A percentile compares a stretch with the other conserved stretches of the same genome.
phyloP scores from a whole-genome alignment of 768 basidiomycete species.

The Pisolithus sp. region DNA sequence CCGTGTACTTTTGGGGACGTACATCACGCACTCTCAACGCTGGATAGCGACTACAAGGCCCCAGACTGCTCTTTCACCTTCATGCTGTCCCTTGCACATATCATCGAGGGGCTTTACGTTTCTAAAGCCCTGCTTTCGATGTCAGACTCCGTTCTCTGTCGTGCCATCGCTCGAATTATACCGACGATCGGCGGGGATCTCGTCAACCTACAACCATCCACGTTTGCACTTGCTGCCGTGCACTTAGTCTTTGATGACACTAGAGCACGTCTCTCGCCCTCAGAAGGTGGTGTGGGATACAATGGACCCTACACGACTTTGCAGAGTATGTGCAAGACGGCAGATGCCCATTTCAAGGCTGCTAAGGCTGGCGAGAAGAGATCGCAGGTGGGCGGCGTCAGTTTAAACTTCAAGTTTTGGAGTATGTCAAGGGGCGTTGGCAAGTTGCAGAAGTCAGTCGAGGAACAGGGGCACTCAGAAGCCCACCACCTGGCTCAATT shows the following conservation, averaged over 20 bases:
- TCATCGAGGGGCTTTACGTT: conserved; percentile 53
- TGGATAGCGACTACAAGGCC: conserved; percentile 55
- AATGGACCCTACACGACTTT: conserved; percentile 51
- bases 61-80: conserved; percentile 50
- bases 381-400: conserved; percentile 39
- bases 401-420: conserved; percentile 30
- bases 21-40: conserved; percentile 46
- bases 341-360: conserved; percentile 38
- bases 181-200: conserved; percentile 44
- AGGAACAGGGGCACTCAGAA: conserved; percentile 10
- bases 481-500: conserved; percentile 16
- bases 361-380: conserved; percentile 34
- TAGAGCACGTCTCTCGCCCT: conserved; percentile 48
- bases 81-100: conserved; percentile 57
- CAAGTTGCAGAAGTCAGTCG: conserved; percentile 24
- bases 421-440: conserved; percentile 24
- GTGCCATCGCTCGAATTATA: conserved; percentile 32
- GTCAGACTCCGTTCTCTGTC: conserved; percentile 22
- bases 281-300: conserved; percentile 61
- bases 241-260: conserved; percentile 63
- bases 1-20: conserved; percentile 59
- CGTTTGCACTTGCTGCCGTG: conserved; percentile 46
- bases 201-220: conserved; percentile 51
- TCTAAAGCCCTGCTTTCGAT: conserved; percentile 35
- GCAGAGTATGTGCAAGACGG: conserved; percentile 51